Conservation (phyloP, 2,329 filamentous ascomycete species). For the Grosmannia huntii region DNA sequence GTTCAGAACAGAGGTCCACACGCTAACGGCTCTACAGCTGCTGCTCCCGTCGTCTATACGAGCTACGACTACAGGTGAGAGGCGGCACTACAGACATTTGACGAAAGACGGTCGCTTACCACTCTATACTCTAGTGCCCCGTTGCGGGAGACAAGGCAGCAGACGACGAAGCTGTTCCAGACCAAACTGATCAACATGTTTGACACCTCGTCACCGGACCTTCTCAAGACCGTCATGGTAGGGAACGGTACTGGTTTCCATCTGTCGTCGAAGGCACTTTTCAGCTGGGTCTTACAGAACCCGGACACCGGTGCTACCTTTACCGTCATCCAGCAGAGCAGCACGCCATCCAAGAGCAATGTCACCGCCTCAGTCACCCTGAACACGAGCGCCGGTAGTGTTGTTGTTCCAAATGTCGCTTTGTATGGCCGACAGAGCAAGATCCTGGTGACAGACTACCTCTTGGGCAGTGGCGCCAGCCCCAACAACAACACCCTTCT, state of each 20-base stretch:
- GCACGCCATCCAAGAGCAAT: conserved; percentile 28
- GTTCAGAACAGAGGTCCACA: neutral
- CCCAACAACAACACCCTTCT: conserved; percentile 29
- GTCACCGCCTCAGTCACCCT: conserved; percentile 43
- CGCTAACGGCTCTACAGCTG: conserved; percentile 15
- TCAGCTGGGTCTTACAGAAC: conserved; percentile 39
- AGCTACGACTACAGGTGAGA: conserved; percentile 25
- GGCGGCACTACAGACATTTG: neutral
- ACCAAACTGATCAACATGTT: conserved; percentile 42
- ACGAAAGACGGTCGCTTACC: neutral
- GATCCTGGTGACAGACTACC: conserved; percentile 55
- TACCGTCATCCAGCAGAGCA: conserved; percentile 50
- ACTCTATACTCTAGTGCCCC: conserved; percentile 23
- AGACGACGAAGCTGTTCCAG: conserved; percentile 38
- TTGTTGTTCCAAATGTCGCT: conserved; percentile 48
- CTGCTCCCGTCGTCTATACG: conserved; percentile 35
- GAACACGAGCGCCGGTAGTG: conserved; percentile 40
- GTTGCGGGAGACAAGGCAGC: conserved; percentile 38
- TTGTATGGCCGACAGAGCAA: conserved; percentile 54
- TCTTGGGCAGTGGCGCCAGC: conserved; percentile 33
- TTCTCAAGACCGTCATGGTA: conserved; percentile 38
- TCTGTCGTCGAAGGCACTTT: conserved; percentile 25
- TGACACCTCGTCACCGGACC: conserved; percentile 34
- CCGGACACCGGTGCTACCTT: conserved; percentile 36
- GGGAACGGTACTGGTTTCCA: conserved; percentile 37